A percentile compares a stretch with the other conserved stretches of the same genome.
phyloP scores from a whole-genome alignment of 2,329 filamentous ascomycete genomes.

The Arthrobotrys megalospora region DNA sequence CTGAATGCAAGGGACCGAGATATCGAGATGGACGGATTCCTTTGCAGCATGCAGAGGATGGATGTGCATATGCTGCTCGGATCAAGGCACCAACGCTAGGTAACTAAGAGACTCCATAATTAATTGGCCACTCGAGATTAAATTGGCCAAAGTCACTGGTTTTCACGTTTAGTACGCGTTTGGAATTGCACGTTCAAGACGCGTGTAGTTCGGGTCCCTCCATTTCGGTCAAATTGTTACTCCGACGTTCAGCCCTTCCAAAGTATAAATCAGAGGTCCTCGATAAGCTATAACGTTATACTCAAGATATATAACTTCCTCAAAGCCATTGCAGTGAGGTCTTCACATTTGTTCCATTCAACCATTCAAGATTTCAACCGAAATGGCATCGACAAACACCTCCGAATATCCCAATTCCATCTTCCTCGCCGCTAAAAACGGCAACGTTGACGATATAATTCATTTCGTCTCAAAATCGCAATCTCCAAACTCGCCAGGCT shows the following conservation, averaged over 20 bases:
- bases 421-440: conserved; percentile 47
- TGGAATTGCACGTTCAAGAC: background rate
- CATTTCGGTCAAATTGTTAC: conserved; percentile 14
- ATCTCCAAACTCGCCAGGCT: conserved; percentile 36
- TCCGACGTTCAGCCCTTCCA: background rate
- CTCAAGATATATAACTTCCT: no score
- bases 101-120: background rate
- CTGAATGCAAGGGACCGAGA: background rate
- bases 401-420: conserved; percentile 24
- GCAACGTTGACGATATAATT: conserved; percentile 42
- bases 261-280: no score
- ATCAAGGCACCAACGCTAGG: background rate
- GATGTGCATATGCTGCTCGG: background rate
- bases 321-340: no score
- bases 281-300: no score
- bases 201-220: background rate
- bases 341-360: no score
- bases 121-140: background rate
- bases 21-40: background rate
- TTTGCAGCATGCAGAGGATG: no score
- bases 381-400: conserved; percentile 13
- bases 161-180: conserved; percentile 6
- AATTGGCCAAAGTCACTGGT: background rate
- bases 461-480: conserved; percentile 35
- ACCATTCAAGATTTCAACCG: background rate